A percentile compares a stretch with the other conserved stretches of the same genome.
Evolutionary conservation across 2,329 filamentous ascomycete species (phyloP).

Genomic region (Rhynchosporium graminicola): DNA sequence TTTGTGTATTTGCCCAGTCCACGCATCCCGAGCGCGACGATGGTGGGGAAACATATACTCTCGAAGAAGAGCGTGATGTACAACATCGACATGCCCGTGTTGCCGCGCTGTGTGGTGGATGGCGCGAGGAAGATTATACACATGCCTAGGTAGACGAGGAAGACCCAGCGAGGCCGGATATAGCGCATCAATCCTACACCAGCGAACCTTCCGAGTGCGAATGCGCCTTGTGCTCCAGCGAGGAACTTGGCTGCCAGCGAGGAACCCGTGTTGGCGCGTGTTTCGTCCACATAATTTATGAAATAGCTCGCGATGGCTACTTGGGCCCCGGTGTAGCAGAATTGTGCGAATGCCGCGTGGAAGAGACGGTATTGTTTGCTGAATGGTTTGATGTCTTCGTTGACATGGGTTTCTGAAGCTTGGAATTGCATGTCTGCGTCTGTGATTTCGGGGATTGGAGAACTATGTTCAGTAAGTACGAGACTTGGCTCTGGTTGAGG

Average conservation of each 20-base stretch:
- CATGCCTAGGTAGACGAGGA: conserved; percentile 49
- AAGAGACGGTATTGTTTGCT: conserved; percentile 61
- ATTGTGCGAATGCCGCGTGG: conserved; percentile 60
- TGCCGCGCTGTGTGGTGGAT: conserved; percentile 49
- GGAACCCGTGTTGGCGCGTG: conserved; percentile 40
- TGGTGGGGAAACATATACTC: conserved; percentile 54
- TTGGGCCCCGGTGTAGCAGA: conserved; percentile 64
- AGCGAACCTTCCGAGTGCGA: conserved; percentile 54
- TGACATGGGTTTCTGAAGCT: conserved; percentile 44
- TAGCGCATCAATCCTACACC: conserved; percentile 53
- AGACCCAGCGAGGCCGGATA: conserved; percentile 52
- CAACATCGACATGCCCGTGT: conserved; percentile 53
- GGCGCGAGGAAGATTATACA: conserved; percentile 52
- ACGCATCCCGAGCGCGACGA: conserved; percentile 53
- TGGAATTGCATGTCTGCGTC: conserved; percentile 58
- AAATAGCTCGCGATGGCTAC: conserved; percentile 56
- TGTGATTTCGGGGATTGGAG: conserved; percentile 52
- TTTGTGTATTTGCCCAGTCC: conserved; percentile 54
- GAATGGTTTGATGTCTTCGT: conserved; percentile 51
- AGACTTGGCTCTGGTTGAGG: not conserved
- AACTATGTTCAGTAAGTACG: conserved; percentile 10
- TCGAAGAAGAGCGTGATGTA: conserved; percentile 54
- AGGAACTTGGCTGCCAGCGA: conserved; percentile 50
- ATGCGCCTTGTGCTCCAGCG: conserved; percentile 55
- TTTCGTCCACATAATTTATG: conserved; percentile 52